Conservation (phyloP, 2,329 filamentous ascomycete genomes). For the Xylaria digitata region DNA sequence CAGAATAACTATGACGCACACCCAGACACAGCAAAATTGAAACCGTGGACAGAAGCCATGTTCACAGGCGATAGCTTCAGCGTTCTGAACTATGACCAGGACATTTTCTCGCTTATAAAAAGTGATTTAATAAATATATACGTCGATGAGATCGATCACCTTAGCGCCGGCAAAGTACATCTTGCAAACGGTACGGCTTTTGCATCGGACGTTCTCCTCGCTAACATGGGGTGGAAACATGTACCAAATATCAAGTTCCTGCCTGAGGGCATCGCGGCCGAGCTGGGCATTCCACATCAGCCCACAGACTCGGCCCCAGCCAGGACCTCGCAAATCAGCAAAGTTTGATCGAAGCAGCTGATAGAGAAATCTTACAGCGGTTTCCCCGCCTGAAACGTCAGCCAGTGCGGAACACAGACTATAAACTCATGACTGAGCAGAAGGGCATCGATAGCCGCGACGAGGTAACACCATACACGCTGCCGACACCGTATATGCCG, state of each 20-base stretch:
- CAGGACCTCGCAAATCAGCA: conserved; percentile 53
- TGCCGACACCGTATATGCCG: conserved; percentile 37
- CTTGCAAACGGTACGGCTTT: conserved; percentile 56
- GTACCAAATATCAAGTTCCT: conserved; percentile 57
- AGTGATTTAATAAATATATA: conserved; percentile 65
- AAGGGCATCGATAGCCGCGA: too few relatives aligned
- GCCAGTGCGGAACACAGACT: conserved; percentile 55
- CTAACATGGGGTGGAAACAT: conserved; percentile 67
- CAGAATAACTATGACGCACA: conserved; percentile 66
- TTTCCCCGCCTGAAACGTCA: conserved; percentile 62
- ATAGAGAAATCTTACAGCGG: conserved; percentile 60
- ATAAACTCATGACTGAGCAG: too few relatives aligned
- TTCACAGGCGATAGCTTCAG: conserved; percentile 68
- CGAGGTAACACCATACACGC: conserved; percentile 52
- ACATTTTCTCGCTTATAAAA: conserved; percentile 67
- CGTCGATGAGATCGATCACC: conserved; percentile 63
- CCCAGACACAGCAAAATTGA: conserved; percentile 64
- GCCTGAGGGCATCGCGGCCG: conserved; percentile 54
- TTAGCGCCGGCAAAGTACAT: conserved; percentile 58
- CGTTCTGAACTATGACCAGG: conserved; percentile 68
- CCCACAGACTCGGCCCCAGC: conserved; percentile 41
- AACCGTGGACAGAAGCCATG: conserved; percentile 61
- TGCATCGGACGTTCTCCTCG: conserved; percentile 63
- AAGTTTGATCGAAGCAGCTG: conserved; percentile 55
- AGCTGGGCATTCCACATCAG: conserved; percentile 59